A percentile compares a stretch with the other conserved stretches of the same genome.
Evolutionary conservation across 73 alveolate genomes (phyloP).

Genomic region (Tetrahymena thermophila): DNA sequence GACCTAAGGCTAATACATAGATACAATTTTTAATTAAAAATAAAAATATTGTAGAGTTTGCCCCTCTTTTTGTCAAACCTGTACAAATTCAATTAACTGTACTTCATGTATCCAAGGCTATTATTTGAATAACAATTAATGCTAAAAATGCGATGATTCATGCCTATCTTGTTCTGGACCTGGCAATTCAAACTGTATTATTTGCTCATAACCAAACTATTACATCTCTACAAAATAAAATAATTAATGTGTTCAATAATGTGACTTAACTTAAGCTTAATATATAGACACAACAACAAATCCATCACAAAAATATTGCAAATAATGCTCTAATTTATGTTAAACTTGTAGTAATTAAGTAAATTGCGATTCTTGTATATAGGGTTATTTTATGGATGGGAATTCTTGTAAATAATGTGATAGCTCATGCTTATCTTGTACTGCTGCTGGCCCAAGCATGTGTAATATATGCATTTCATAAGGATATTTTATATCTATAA

Average conservation of each 20-base stretch:
- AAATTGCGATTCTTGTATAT: background rate
- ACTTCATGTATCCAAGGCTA: too few species aligned
- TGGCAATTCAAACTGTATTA: background rate
- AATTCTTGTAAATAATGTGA: too few species aligned
- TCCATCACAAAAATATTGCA: background rate
- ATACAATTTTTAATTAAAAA: too few species aligned
- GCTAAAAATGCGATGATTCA: background rate
- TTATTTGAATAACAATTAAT: too few species aligned
- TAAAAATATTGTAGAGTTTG: too few species aligned
- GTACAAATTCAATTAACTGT: too few species aligned
- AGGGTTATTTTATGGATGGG: background rate
- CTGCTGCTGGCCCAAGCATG: background rate
- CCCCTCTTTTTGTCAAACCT: too few species aligned
- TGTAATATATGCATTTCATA: too few species aligned
- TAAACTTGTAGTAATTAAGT: background rate
- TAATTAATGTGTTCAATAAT: background rate
- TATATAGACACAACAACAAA: background rate
- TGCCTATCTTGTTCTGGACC: too few species aligned
- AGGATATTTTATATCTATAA: too few species aligned
- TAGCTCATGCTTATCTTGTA: background rate
- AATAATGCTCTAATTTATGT: background rate
- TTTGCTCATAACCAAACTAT: background rate
- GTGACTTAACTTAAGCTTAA: background rate
- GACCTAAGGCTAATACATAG: too few species aligned
- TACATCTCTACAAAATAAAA: background rate